Conservation (phyloP, 768 basidiomycete species). For the Leccinum rimulosum region DNA sequence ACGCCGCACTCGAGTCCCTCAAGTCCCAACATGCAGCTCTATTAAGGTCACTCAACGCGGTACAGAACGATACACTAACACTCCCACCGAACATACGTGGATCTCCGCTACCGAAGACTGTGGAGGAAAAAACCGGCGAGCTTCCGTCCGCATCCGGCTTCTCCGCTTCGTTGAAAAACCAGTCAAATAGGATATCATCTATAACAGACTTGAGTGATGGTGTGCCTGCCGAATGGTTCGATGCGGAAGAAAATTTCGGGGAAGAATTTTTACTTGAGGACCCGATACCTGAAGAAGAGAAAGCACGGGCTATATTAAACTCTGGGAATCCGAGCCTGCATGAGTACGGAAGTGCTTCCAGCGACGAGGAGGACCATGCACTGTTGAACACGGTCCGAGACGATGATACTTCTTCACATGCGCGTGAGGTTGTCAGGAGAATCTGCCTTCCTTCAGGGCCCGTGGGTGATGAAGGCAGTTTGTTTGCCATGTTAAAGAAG, state of each 20-base stretch:
- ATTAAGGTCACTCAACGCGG: slow-evolving; percentile 39
- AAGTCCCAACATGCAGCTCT: slow-evolving; percentile 60
- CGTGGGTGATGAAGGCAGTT: slow-evolving; percentile 73
- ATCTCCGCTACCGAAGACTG: slow-evolving; percentile 42
- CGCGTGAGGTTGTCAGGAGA: slow-evolving; percentile 43
- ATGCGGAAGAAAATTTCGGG: slow-evolving; percentile 53
- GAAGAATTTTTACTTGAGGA: slow-evolving; percentile 63
- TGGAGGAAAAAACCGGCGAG: slow-evolving; percentile 46
- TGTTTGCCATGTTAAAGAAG: slow-evolving; percentile 82
- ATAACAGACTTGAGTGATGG: slow-evolving; percentile 50
- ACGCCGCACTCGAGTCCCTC: slow-evolving; percentile 48
- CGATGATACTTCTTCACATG: slow-evolving; percentile 5
- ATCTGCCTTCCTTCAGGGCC: slow-evolving; percentile 58
- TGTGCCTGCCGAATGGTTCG: slow-evolving; percentile 65
- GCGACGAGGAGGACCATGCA: slow-evolving; percentile 42
- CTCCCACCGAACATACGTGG: slow-evolving; percentile 21
- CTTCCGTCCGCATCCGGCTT: slow-evolving; percentile 22
- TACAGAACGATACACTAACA: slow-evolving; percentile 28
- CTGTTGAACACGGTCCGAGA: slow-evolving; percentile 1
- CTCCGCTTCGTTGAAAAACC: slow-evolving; percentile 31
- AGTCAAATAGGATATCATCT: slow-evolving; percentile 45
- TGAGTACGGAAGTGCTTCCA: slow-evolving; percentile 42
- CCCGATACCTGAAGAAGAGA: slow-evolving; percentile 38
- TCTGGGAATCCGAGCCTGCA: slow-evolving; percentile 42
- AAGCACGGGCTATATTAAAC: slow-evolving; percentile 38